These are phyloP conservation scores for Hondaea fermentalgiana DNA, from an alignment of 108 stramenopile genomes.

Conservation along the genomic window DNA sequence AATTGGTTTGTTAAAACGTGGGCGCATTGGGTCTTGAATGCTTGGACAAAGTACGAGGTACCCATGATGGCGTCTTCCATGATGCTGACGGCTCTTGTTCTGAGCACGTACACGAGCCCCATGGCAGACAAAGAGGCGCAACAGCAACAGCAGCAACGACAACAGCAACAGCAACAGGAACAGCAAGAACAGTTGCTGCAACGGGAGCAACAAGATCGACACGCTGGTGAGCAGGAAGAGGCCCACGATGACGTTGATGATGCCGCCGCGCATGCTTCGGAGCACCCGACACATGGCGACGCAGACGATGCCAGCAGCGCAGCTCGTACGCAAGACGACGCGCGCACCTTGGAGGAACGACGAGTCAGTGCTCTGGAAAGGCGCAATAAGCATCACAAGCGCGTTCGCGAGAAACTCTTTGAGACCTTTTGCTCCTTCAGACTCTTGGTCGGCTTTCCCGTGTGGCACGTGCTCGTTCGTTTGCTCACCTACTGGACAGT, in stretches of 20 bases:
- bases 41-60: neutral
- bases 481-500: neutral
- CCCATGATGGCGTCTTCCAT: neutral
- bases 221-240: neutral
- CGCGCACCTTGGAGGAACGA: too few species aligned
- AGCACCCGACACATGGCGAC: neutral
- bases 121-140: neutral
- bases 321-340: neutral
- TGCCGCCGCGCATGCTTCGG: neutral
- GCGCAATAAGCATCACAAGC: neutral
- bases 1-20: neutral
- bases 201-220: neutral
- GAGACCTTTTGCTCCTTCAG: neutral
- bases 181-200: neutral
- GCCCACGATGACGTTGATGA: neutral
- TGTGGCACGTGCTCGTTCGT: neutral
- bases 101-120: neutral
- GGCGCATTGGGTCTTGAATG: neutral
- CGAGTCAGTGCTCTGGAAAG: neutral
- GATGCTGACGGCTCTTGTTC: neutral
- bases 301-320: neutral
- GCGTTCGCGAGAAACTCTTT: slow-evolving; percentile 1
- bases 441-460: neutral
- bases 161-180: neutral
- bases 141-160: neutral